Evolutionary conservation across 2,329 filamentous ascomycete genomes (phyloP).

Genomic region (Ceratocystis ficicola): DNA sequence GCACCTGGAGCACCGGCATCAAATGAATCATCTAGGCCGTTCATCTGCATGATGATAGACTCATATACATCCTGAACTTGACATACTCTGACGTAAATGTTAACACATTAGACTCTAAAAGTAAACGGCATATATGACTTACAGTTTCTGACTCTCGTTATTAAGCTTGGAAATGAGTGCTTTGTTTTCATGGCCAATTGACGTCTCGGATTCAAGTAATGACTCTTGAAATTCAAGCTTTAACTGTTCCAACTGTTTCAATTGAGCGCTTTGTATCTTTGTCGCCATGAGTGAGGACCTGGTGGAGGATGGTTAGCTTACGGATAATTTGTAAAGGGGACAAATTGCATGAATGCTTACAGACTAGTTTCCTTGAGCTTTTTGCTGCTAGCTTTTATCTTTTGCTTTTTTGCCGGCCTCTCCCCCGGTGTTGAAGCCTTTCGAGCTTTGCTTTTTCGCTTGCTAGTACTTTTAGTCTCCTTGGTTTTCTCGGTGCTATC

Average conservation of each 20-base stretch:
- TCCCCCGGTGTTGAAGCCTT: neutral
- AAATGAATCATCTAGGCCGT: neutral
- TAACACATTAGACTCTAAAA: neutral
- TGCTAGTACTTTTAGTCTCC: too few species aligned
- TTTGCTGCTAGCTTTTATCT: neutral
- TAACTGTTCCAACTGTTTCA: constrained; percentile 13
- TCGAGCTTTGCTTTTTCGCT: neutral
- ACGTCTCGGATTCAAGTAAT: constrained; percentile 11
- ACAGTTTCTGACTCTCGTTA: constrained; percentile 17
- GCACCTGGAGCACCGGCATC: neutral
- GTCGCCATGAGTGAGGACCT: constrained; percentile 15
- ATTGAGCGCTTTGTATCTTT: constrained; percentile 15
- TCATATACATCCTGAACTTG: constrained; percentile 14
- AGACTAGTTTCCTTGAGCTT: neutral
- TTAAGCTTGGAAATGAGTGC: constrained; percentile 12
- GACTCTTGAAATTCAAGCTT: constrained; percentile 5
- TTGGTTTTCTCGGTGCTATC: neutral
- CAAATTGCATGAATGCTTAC: constrained; percentile 1
- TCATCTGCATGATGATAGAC: constrained; percentile 4
- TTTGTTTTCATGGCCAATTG: constrained; percentile 14
- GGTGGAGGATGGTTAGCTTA: neutral
- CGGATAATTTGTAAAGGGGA: neutral
- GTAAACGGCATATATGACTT: neutral
- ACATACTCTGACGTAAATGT: constrained; percentile 1
- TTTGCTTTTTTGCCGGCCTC: constrained; percentile 14